Percentiles rank a stretch among this genome's conserved stretches.
These are phyloP conservation scores for Pichia deserticola DNA, from an alignment of 805 yeast species.

Conservation along the genomic window DNA sequence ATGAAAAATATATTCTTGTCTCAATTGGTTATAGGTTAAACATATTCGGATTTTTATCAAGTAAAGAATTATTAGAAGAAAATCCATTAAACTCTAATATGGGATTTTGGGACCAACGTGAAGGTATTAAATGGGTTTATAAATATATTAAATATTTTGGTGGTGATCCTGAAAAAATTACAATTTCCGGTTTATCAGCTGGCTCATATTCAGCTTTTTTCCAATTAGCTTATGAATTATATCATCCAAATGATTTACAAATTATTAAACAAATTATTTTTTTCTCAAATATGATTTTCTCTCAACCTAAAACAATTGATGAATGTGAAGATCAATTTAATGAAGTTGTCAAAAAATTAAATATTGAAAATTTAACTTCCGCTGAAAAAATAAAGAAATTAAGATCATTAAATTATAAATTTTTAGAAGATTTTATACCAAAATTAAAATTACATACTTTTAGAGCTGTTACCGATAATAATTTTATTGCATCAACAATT, in stretches of 20 bases:
- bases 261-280: conserved; percentile 31
- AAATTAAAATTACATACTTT: conserved; percentile 20
- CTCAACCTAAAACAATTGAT: conserved; percentile 32
- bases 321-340: conserved; percentile 32
- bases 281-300: conserved; percentile 31
- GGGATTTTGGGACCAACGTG: conserved; percentile 41
- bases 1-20: conserved; percentile 31
- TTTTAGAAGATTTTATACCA: conserved; percentile 19
- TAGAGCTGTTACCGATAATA: conserved; percentile 34
- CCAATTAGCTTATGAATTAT: conserved; percentile 36
- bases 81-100: conserved; percentile 26
- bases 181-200: conserved; percentile 41
- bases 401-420: conserved; percentile 12
- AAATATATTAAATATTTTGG: conserved; percentile 37
- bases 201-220: conserved; percentile 38
- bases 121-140: conserved; percentile 40
- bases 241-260: conserved; percentile 33
- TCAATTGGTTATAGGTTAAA: conserved; percentile 35
- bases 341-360: conserved; percentile 25
- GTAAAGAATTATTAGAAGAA: conserved; percentile 32
- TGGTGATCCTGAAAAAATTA: conserved; percentile 36
- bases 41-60: conserved; percentile 31
- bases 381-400: conserved; percentile 8
- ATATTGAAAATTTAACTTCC: conserved; percentile 9
- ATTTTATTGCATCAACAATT: conserved; percentile 28